Percentiles rank a stretch among this genome's conserved stretches.
phyloP scores from a whole-genome alignment of 805 yeast genomes.

The Saturnispora quitensis region DNA sequence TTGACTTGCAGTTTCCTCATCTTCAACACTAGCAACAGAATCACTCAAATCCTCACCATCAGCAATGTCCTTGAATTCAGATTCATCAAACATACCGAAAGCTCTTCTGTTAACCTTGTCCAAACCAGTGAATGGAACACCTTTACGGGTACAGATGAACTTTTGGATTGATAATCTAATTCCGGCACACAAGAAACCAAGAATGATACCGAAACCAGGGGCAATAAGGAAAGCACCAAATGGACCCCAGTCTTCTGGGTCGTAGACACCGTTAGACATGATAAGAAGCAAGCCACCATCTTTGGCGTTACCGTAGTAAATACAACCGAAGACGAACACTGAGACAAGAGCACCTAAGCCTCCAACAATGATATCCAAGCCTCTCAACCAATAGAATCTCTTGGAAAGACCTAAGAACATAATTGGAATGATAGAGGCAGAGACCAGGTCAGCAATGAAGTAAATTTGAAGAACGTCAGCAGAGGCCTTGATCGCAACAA shows the following conservation, averaged over 20 bases:
- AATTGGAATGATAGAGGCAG: constrained; percentile 80
- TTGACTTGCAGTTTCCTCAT: not conserved
- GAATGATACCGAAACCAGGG: constrained; percentile 67
- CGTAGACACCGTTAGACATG: constrained; percentile 72
- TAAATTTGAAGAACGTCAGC: constrained; percentile 78
- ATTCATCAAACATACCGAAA: constrained; percentile 12
- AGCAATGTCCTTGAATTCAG: constrained; percentile 11
- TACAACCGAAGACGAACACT: constrained; percentile 75
- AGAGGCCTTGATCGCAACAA: constrained; percentile 75
- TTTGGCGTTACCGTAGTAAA: constrained; percentile 61
- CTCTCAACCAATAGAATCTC: constrained; percentile 58
- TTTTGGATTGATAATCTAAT: constrained; percentile 34
- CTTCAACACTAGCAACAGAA: constrained; percentile 11
- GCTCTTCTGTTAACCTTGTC: constrained; percentile 26
- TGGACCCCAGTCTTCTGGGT: constrained; percentile 78
- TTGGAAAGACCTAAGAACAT: constrained; percentile 70
- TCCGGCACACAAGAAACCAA: constrained; percentile 44
- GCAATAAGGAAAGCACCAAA: constrained; percentile 93
- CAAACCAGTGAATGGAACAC: constrained; percentile 37
- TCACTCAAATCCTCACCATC: constrained; percentile 4
- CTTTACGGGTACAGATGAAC: constrained; percentile 27
- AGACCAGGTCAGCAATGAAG: constrained; percentile 82
- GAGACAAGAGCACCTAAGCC: constrained; percentile 75
- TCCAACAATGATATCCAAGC: constrained; percentile 74
- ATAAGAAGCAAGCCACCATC: constrained; percentile 76